Evolutionary conservation across 352 stramenopile species (phyloP), one percentile per base, ranked within the genome.

Genomic region (Globisporangium abappressorium): DNA sequence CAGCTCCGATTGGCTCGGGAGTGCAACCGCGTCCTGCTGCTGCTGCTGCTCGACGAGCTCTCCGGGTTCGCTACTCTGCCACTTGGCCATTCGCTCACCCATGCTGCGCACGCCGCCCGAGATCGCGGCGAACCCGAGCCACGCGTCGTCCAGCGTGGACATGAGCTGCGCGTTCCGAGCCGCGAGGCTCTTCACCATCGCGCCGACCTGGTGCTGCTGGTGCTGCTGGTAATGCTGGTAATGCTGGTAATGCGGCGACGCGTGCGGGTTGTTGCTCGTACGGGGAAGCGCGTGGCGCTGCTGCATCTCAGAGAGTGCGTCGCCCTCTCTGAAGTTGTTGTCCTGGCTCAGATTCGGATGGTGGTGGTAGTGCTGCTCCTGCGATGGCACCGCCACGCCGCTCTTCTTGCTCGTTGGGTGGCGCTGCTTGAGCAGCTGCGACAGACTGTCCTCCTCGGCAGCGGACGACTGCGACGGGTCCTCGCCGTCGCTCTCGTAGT

Each of bases 81-180:
- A 69, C 43, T 43, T 33, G 47, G 33, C n/a, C 20, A 79, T 9
- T 6, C 56, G 63, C 18, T 74, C 67, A 6, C 64, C 61, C 57
- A 76, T 66, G 30, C 26, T 62, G 26, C 74, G 74, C 57, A 75
- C 59, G 58, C 71, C 64, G 15, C 61, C 66, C 5, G 74, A 80
- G 47, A 80, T 62, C 15, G 62, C 69, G 0, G 74, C 74, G 51
- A 78, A 80, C n/a, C 74, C 69, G 9, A 80, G 66, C 74, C 74
- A 78, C 33, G 71, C 74, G 28, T 76, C 69, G 53, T 80, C 71
- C 68, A 80, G 58, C 24, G 69, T 72, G 1, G 64, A 49, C 66
- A 78, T 64, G 54, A 80, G 59, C 56, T 72, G 71, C 15, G 66
- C 51, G 60, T 71, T 76, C 18, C 54, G 68, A 15, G 62, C 51